Base-by-base conservation (phyloP, 805 yeast species). In the Schwanniomyces vanrijiae region DNA sequence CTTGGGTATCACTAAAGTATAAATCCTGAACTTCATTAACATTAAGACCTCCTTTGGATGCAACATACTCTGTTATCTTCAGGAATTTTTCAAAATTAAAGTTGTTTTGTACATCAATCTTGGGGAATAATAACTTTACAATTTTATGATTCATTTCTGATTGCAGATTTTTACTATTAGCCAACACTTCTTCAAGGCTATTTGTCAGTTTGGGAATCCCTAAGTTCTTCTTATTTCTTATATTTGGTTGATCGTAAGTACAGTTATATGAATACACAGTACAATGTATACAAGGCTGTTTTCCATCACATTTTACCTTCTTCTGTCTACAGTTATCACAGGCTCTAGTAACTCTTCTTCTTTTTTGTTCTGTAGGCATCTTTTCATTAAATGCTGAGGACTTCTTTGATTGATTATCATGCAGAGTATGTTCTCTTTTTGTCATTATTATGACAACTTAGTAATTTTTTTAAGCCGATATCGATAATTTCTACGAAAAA, bases 261-360 rank as follows among this genome's bases (percentile, higher is more conserved):
- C 97, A 90, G 47, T 81, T 86, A 64, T 86, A 88, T 18, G 88
- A 82, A 66, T 89, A 90, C 1, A 89, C 96, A 1, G 96, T 86
- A 61, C 96, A 90, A 62, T 84, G 89, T 26, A 81, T 78, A 62
- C 95, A 87, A 0, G 92, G 94, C 55, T 79, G 84, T 55, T 78
- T 77, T 4, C 92, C 94, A 61, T 86, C 90, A 65, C 95, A 87
- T 60, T 84, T 83, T 52, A 86, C 88, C 60, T 87, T 87, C 65
- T 84, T 86, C 64, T 77, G 79, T 18, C 92, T 75, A 62, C 94
- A 86, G 52, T 79, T 82, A 55, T 83, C 87, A 58, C 94, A 87
- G 2, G 94, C 94, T 45, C 88, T 68, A 1, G 87, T 80, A 33
- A 85, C 91, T 47, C 91, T 67, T 54, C 81, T 71, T 26, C 88